Evolutionary conservation across 2,329 filamentous ascomycete genomes (phyloP).

Genomic region (Sodiomyces alkalinus): DNA sequence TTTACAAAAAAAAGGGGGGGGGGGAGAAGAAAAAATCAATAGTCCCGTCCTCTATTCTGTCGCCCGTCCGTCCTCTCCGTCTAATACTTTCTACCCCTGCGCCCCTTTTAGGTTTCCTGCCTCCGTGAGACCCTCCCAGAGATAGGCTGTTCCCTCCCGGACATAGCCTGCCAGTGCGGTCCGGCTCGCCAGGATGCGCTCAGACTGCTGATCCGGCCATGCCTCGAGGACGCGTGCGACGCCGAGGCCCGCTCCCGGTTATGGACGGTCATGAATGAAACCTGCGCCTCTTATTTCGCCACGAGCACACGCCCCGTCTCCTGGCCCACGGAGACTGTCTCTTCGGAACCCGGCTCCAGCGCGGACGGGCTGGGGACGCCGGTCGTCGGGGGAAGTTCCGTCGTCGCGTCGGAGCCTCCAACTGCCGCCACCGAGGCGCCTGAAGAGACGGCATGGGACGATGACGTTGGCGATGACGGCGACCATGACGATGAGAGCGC

Average conservation of each 20-base stretch:
- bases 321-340: slow-evolving; percentile 1
- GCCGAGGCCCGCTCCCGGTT: slow-evolving; percentile 15
- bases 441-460: too few relatives aligned
- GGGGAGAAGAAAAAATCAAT: too few relatives aligned
- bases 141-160: slow-evolving; percentile 19
- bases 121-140: slow-evolving; percentile 18
- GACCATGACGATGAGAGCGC: too few relatives aligned
- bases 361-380: too few relatives aligned
- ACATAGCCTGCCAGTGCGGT: slow-evolving; percentile 23
- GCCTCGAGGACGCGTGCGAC: slow-evolving; percentile 19
- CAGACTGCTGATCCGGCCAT: slow-evolving; percentile 13
- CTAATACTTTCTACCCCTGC: too few relatives aligned
- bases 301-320: slow-evolving; percentile 4
- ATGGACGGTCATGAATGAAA: slow-evolving; percentile 13
- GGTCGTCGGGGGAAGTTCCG: too few relatives aligned
- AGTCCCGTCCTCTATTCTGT: too few relatives aligned
- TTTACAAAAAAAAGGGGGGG: too few relatives aligned
- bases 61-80: too few relatives aligned
- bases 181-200: slow-evolving; percentile 17
- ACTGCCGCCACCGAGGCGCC: too few relatives aligned
- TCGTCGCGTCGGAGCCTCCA: too few relatives aligned
- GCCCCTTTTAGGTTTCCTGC: slow-evolving; percentile 18
- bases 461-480: too few relatives aligned
- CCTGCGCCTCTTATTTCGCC: slow-evolving; percentile 11
- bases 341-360: neutral